Evolutionary conservation across 305 asterid species (phyloP).

Genomic region (Fraxinus angustifolia): DNA sequence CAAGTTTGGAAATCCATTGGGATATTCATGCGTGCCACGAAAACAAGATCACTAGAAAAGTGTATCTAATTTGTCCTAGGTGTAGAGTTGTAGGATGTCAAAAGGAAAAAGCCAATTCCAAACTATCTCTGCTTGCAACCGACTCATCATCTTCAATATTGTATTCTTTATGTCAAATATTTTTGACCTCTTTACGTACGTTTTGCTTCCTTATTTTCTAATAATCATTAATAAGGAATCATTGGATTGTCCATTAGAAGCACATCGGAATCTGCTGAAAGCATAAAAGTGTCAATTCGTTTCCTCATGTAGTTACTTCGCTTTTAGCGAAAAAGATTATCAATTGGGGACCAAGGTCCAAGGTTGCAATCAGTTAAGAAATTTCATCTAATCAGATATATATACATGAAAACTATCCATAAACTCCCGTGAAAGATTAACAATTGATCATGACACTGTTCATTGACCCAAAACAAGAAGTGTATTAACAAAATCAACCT

Average conservation of each 20-base stretch:
- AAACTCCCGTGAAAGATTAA: neutral
- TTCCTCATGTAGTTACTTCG: neutral
- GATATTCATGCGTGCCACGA: neutral
- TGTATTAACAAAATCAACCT: neutral
- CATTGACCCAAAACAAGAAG: neutral
- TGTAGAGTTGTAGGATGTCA: neutral
- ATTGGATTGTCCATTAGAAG: neutral
- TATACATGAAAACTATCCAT: neutral
- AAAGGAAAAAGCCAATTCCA: neutral
- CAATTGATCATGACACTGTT: neutral
- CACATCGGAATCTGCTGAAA: neutral
- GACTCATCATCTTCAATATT: neutral
- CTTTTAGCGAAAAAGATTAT: neutral
- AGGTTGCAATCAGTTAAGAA: neutral
- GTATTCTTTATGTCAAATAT: neutral
- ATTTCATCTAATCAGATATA: neutral
- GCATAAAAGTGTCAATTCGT: neutral
- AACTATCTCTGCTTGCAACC: neutral
- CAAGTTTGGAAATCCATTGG: neutral
- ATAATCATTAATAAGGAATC: neutral
- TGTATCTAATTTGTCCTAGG: neutral
- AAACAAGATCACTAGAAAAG: neutral
- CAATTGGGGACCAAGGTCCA: neutral
- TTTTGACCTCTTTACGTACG: neutral
- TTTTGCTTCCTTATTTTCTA: neutral